Base-by-base conservation (phyloP, 306 rosid genomes). In the Lathyrus sativus region DNA sequence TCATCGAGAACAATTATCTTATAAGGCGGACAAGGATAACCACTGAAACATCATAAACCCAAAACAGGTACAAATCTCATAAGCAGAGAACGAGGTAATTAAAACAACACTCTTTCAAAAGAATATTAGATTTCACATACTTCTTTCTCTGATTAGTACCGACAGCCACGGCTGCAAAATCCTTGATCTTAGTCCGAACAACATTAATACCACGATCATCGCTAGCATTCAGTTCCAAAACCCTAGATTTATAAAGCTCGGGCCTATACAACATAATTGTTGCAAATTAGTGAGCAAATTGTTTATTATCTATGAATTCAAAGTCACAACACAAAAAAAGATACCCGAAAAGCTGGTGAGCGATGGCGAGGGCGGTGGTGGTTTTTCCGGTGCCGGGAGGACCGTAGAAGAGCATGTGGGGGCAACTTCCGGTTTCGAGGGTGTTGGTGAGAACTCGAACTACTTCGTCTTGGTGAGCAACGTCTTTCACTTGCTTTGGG, bases 301-400 rank as follows among this genome's bases (percentile, higher is more conserved):
- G 7, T 35, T 35, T 35, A 35, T 35, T 35, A 35, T 7, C 7
- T 35, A 35, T 7, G 39, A 35, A 35, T 7, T 35, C 9, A 35
- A 35, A 35, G 2, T 6, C 2, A 35, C 9, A 35, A 35, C 2
- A 35, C 9, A 35, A 2, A 11, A 43, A 17, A 54, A 5, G 28
- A 26, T 35, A 92, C 96, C 96, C 98, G 22, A 72, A 92, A 48
- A 92, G 91, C 79, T 92, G 93, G 75, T 82, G 98, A 11, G 96
- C 85, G 3, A 92, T 86, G 26, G 98, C 96, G 39, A 92, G 96
- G 17, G 96, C 96, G 50, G 96, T 92, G 15, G 98, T 92, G 74
- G 98, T 90, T 77, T 92, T 92, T 22, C 96, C 98, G 3, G 96
- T 92, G 15, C 98, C 98, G 0, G 91, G 98, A 2, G 96, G 98